Percentiles rank a stretch among this genome's conserved stretches.
phyloP scores from a whole-genome alignment of 345 rosid species.

The Brassica carinata region DNA sequence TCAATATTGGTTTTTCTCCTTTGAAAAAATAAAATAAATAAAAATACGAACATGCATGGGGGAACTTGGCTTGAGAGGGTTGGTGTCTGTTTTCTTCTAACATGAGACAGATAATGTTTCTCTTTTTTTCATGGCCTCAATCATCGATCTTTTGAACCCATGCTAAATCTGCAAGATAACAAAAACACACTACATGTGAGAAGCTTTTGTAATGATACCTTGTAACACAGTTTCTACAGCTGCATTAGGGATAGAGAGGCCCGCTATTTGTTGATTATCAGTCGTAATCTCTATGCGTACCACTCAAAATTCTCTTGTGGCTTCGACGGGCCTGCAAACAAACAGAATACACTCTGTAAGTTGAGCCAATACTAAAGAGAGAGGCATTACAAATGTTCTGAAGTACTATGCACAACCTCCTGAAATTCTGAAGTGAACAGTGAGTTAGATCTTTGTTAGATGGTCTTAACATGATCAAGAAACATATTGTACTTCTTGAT shows the following conservation, averaged over 20 bases:
- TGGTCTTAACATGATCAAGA: no score
- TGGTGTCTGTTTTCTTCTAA: constrained; percentile 18
- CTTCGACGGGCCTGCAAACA: no score
- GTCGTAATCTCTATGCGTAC: constrained; percentile 81
- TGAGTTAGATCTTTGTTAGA: no score
- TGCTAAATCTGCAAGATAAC: constrained; percentile 67
- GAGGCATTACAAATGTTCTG: no score
- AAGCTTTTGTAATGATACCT: constrained; percentile 49
- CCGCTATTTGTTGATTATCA: constrained; percentile 72
- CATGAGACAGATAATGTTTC: neutral
- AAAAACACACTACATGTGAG: constrained; percentile 5
- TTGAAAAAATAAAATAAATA: constrained; percentile 9
- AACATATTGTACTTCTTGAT: no score
- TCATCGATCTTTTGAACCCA: no score
- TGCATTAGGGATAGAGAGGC: constrained; percentile 86
- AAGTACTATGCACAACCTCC: no score
- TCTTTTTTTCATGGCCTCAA: constrained; percentile 39
- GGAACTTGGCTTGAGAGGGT: neutral
- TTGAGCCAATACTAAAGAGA: no score
- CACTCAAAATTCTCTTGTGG: no score
- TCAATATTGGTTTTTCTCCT: neutral
- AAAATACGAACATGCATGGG: constrained; percentile 26
- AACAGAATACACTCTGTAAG: no score
- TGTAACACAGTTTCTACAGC: constrained; percentile 89
- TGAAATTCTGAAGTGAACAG: no score